Evolutionary conservation across 140 eudicot species (phyloP).

Genomic region (Ambrosia hybrid): DNA sequence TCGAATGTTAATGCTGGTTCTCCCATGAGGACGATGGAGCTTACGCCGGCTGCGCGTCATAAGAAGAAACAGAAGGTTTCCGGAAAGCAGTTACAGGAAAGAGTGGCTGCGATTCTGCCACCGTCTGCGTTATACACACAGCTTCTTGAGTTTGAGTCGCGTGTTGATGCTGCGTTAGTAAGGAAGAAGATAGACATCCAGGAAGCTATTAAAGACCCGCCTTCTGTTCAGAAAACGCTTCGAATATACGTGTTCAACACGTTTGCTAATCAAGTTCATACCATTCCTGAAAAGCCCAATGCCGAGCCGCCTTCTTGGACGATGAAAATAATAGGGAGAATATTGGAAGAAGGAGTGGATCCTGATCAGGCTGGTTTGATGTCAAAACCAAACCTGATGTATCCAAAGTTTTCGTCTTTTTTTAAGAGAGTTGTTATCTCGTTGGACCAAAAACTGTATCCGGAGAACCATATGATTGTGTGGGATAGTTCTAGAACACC

Average conservation of each 20-base stretch:
- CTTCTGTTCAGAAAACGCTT: conserved; percentile 72
- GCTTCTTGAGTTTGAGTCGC: conserved; percentile 88
- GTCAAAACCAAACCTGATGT: conserved; percentile 50
- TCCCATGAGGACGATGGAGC: conserved; percentile 61
- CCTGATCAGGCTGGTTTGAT: conserved; percentile 56
- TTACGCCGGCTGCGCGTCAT: conserved; percentile 61
- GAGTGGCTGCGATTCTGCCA: conserved; percentile 82
- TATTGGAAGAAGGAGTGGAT: conserved; percentile 92
- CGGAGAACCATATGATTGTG: conserved; percentile 71
- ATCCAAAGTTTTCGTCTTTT: conserved; percentile 87
- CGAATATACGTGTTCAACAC: conserved; percentile 86
- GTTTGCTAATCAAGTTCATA: conserved; percentile 71
- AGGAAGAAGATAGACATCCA: conserved; percentile 87
- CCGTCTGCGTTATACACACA: conserved; percentile 80
- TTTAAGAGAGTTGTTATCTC: conserved; percentile 70
- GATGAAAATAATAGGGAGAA: conserved; percentile 76
- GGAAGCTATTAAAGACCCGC: conserved; percentile 74
- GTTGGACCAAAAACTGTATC: conserved; percentile 76
- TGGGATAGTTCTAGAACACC: conserved; percentile 89
- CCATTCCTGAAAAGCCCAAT: conserved; percentile 65
- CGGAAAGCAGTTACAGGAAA: conserved; percentile 63
- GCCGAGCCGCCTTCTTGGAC: conserved; percentile 89
- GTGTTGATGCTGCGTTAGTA: conserved; percentile 77
- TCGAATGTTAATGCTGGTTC: conserved; percentile 40
- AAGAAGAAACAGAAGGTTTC: conserved; percentile 76